Evolutionary conservation across 2,329 filamentous ascomycete species (phyloP).

Genomic region (Podosphaera leucotricha): DNA sequence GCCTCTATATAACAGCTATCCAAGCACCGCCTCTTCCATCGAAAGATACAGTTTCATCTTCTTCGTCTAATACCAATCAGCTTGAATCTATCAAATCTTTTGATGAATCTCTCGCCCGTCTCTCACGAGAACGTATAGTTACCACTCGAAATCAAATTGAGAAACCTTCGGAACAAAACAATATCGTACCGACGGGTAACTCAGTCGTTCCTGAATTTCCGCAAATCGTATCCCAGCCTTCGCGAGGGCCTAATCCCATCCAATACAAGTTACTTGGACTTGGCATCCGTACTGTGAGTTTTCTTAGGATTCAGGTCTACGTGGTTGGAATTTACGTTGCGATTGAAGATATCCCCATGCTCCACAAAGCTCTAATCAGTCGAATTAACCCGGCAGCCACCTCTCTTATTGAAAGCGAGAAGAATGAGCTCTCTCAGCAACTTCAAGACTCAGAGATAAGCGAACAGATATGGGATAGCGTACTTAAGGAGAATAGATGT

Average conservation of each 20-base stretch:
- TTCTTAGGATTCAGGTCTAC: constrained; percentile 79
- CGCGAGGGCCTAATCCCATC: constrained; percentile 15
- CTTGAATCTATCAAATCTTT: constrained; percentile 7
- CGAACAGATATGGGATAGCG: constrained; percentile 48
- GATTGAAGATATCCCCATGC: constrained; percentile 53
- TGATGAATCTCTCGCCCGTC: constrained; percentile 11
- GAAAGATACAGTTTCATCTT: neutral
- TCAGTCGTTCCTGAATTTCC: constrained; percentile 15
- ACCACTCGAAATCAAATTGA: constrained; percentile 13
- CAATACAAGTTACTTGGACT: constrained; percentile 79
- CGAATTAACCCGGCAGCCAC: constrained; percentile 57
- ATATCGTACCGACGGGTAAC: constrained; percentile 13
- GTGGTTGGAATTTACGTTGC: constrained; percentile 84
- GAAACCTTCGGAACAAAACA: constrained; percentile 18
- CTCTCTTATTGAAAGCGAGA: constrained; percentile 62
- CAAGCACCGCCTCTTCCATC: constrained; percentile 9
- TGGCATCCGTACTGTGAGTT: constrained; percentile 73
- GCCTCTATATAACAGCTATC: constrained; percentile 14
- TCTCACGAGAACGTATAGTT: constrained; percentile 13
- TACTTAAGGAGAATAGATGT: constrained; percentile 44
- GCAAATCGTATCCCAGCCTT: constrained; percentile 4
- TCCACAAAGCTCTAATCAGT: constrained; percentile 57
- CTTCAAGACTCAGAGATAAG: constrained; percentile 48
- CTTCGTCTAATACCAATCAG: constrained; percentile 1
- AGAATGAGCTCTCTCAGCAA: constrained; percentile 41